Evolutionary conservation across 106 monocot species (phyloP).

Genomic region (Triglochin maritima): DNA sequence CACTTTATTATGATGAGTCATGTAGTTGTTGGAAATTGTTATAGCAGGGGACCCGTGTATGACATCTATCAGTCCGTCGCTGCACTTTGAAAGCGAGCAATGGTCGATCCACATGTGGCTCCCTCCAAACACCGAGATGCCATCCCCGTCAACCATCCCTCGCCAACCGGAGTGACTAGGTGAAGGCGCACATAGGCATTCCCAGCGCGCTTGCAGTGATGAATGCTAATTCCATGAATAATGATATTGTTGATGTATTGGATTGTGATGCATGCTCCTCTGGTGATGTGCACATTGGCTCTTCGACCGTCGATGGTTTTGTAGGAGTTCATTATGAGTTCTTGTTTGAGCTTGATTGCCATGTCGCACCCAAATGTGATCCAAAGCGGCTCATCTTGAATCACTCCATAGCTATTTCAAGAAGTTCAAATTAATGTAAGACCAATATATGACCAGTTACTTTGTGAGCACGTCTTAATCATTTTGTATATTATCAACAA

Average conservation of each 20-base stretch:
- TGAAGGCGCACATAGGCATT: slow-evolving; percentile 13
- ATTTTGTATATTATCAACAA: too few species aligned
- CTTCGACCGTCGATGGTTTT: slow-evolving; percentile 16
- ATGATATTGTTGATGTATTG: slow-evolving; percentile 26
- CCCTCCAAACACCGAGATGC: slow-evolving; percentile 11
- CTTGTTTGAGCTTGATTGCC: slow-evolving; percentile 32
- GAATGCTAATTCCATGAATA: slow-evolving; percentile 11
- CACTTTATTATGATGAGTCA: slow-evolving; percentile 62
- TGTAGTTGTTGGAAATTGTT: slow-evolving; percentile 29
- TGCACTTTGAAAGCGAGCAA: slow-evolving; percentile 10
- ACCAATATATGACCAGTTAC: too few species aligned
- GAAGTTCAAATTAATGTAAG: too few species aligned
- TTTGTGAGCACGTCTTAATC: too few species aligned
- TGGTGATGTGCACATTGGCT: slow-evolving; percentile 29
- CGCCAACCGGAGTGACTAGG: slow-evolving; percentile 12
- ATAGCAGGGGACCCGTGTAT: slow-evolving; percentile 12
- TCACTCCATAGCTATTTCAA: slow-evolving; percentile 32
- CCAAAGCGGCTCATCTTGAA: slow-evolving; percentile 22
- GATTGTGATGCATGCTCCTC: slow-evolving; percentile 32
- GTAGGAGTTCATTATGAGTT: slow-evolving; percentile 37
- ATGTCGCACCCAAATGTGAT: slow-evolving; percentile 30
- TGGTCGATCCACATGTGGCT: slow-evolving; percentile 20
- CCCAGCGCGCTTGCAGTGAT: slow-evolving; percentile 12
- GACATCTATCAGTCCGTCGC: slow-evolving; percentile 11
- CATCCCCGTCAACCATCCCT: slow-evolving; percentile 14